These are phyloP conservation scores for Syzygium grande DNA, from an alignment of 345 rosid species.

Conservation along the genomic window DNA sequence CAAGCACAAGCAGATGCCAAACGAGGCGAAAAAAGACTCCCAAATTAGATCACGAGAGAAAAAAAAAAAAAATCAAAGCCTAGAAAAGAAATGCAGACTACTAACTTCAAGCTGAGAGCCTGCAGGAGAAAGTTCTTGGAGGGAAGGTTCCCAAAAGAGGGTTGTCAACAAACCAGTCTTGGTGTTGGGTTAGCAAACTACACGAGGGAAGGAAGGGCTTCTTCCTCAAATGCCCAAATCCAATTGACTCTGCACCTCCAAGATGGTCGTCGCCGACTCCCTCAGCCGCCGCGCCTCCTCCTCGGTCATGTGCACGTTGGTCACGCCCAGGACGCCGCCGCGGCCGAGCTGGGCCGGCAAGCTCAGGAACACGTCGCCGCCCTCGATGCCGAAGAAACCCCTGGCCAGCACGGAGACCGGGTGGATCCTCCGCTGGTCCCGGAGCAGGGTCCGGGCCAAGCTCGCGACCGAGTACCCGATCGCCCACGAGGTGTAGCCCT, in stretches of 20 bases:
- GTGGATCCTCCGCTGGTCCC: conserved; percentile 86
- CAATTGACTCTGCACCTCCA: conserved; percentile 61
- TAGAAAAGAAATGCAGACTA: too few species aligned
- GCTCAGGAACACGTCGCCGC: conserved; percentile 75
- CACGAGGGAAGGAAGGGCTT: background rate
- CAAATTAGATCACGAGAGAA: too few species aligned
- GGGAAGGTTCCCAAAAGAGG: too few species aligned
- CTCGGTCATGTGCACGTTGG: conserved; percentile 66
- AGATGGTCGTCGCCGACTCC: conserved; percentile 58
- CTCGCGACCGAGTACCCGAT: conserved; percentile 91
- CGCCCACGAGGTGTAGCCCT: conserved; percentile 97
- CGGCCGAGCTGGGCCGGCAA: conserved; percentile 76
- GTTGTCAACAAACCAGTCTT: background rate
- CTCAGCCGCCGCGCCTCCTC: conserved; percentile 56
- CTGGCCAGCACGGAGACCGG: conserved; percentile 84
- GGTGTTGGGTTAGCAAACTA: background rate
- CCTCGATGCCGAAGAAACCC: conserved; percentile 70
- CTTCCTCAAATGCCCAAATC: background rate
- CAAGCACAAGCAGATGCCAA: too few species aligned
- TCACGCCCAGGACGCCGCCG: conserved; percentile 66
- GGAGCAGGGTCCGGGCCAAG: conserved; percentile 56
- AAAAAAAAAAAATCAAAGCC: too few species aligned
- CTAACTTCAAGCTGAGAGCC: too few species aligned
- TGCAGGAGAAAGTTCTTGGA: too few species aligned
- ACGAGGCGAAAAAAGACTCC: too few species aligned